Base-by-base conservation (phyloP, 768 basidiomycete genomes). In the Candolleomyces aberdarensis region DNA sequence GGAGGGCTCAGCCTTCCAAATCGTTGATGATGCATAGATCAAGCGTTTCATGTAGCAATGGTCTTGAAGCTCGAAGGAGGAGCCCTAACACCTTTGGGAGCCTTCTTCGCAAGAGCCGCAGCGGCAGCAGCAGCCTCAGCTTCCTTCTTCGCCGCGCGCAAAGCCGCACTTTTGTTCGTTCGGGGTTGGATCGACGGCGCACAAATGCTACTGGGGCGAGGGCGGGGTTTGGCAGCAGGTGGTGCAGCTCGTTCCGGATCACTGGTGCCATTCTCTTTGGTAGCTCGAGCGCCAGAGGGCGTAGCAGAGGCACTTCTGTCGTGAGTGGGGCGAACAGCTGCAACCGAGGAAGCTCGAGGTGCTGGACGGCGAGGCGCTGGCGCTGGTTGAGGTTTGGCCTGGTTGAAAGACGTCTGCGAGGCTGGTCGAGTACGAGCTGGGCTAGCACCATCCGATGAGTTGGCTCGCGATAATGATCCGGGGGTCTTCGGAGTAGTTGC, bases 61-160 rank as follows among this genome's bases (percentile, higher is more conserved):
- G 72, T 60, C 64, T 77, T 80, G 64, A 79, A 80, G 60, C 78
- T 81, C 59, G 77, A 76, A 22, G 75, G 76, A 3, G 75, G 73
- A 5, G 64, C 66, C 61, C 69, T 77, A 60, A 69, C 62, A 9
- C 62, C 40, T 29, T 71, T 68, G n/a, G 68, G 62, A 3, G 69
- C 64, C 66, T 78, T 78, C 64, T 72, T 75, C 15, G 74, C 73
- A 32, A 75, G 75, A n/a, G 75, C 77, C n/a, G 77, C 76, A 13
- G 73, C 71, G n/a, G 76, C 77, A 5, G 77, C 75, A 1, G 72
- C 71, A n/a, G 75, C 73, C 67, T 82, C 81, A 36, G 77, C 78
- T 61, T 83, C 87, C 74, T 83, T 78, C 76, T 92, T 92, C 62
- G 86, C 87, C 11, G 79, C 83, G 22, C 91, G 80, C 57, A 94